Evolutionary conservation across 768 basidiomycete species (phyloP), one percentile per base, ranked within the genome.

Genomic region (Boletus rubropictus): DNA sequence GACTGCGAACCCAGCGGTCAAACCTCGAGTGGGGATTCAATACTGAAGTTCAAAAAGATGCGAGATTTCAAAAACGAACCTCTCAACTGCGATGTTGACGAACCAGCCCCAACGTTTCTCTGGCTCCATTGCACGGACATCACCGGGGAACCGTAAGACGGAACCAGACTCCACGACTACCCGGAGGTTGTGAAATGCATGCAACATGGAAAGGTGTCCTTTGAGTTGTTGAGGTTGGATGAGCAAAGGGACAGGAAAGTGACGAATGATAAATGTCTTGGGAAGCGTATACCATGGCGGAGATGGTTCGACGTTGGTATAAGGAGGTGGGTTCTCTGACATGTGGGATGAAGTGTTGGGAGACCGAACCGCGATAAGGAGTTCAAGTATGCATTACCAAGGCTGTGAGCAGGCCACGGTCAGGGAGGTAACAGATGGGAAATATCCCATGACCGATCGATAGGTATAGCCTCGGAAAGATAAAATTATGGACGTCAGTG

Each of bases 71-170:
- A 11, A 34, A 6, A 35, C 52, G 42, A 49, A 64, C 60, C 70
- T 55, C 44, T 72, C 71, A 2, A 72, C 67, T 0, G 69, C 69
- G 20, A 72, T 38, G 20, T 53, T 47, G n/a, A 71, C 64, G 42
- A 71, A 70, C 69, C 68, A 71, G 0, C 40, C 56, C 71, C 71
- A 71, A 18, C 71, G 57, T 42, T 53, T 50, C n/a, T 65, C 61
- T 6, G 49, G 31, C 0, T 59, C 58, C 51, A 68, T 54, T 3
- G 2, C 31, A 15, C 39, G 42, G 18, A 55, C 29, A 3, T 42
- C 37, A 0, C 7, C 11, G 29, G 64, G 58, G 21, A 67, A 43
- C 5, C 34, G 38, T 3, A 42, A 8, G 6, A 50, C 35, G n/a
- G 36, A 35, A 3, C 43, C 29, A 1, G 54, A 57, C 32, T 68